Conservation (phyloP, 2,329 filamentous ascomycete genomes). For the Trichoderma sp. region DNA sequence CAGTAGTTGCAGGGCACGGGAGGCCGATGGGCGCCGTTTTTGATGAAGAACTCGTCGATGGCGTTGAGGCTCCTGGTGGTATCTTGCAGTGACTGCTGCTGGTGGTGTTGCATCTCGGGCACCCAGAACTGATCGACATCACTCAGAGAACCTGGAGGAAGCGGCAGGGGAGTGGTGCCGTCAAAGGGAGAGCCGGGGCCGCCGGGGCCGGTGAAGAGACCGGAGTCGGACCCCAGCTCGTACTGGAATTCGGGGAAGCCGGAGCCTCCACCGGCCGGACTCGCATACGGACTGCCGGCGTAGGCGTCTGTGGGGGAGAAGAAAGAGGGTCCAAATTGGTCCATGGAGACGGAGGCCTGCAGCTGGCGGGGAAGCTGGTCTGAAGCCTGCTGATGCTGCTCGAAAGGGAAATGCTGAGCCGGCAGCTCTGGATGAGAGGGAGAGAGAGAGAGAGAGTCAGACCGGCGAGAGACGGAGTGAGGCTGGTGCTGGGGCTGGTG, state of each 20-base stretch:
- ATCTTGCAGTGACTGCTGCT: not conserved
- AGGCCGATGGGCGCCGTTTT: constrained; percentile 42
- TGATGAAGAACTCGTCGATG: constrained; percentile 38
- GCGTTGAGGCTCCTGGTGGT: not conserved
- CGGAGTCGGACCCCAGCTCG: constrained; percentile 3
- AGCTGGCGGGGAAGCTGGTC: not conserved
- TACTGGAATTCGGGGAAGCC: constrained; percentile 5
- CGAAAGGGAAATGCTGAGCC: not conserved
- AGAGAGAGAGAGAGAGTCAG: not conserved
- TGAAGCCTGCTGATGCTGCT: not conserved
- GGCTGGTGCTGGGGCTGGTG: not conserved
- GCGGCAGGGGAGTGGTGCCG: not conserved
- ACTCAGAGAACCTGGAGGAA: not conserved
- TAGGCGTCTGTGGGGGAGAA: constrained; percentile 5
- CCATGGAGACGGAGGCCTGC: not conserved
- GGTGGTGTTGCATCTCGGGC: not conserved
- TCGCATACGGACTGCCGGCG: not conserved
- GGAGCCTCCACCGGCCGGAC: constrained; percentile 7
- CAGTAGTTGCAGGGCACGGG: constrained; percentile 44
- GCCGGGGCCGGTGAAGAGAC: not conserved
- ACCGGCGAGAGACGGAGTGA: not conserved
- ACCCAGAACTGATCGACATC: not conserved
- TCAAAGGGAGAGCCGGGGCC: constrained; percentile 12
- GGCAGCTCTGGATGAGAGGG: not conserved
- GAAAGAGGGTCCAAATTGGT: constrained; percentile 7